Conservation (phyloP, 495 filamentous ascomycete species). For the Podospora conica region DNA sequence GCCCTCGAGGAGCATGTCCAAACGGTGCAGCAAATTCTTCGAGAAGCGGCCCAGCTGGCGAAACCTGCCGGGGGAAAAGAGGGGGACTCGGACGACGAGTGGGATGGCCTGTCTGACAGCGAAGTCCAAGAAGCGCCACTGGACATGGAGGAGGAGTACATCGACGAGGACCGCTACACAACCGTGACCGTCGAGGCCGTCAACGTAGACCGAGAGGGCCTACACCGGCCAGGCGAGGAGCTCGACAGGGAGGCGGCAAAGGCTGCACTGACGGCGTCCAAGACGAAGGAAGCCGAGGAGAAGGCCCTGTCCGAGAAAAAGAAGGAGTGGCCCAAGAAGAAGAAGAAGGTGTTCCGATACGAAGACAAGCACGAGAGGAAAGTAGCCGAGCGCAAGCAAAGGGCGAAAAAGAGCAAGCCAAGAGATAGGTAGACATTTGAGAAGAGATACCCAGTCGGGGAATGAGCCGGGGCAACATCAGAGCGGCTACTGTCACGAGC, state of each 20-base stretch:
- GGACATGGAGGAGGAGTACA: conserved; percentile 85
- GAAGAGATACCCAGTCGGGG: neutral
- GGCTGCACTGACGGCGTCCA: conserved; percentile 29
- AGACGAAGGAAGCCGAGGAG: conserved; percentile 24
- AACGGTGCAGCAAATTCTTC: conserved; percentile 59
- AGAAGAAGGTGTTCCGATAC: conserved; percentile 89
- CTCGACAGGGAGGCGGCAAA: conserved; percentile 27
- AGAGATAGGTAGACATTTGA: conserved; percentile 1
- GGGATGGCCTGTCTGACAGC: conserved; percentile 56
- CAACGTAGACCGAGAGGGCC: conserved; percentile 64
- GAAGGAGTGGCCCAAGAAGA: conserved; percentile 59
- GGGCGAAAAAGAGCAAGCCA: conserved; percentile 46
- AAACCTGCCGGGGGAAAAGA: conserved; percentile 27
- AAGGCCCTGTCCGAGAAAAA: conserved; percentile 39
- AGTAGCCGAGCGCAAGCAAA: conserved; percentile 59
- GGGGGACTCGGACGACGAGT: conserved; percentile 46
- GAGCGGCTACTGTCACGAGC: neutral
- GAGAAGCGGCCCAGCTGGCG: conserved; percentile 47
- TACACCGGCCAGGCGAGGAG: conserved; percentile 48
- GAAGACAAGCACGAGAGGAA: conserved; percentile 75
- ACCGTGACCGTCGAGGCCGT: conserved; percentile 93
- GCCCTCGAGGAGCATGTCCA: conserved; percentile 74
- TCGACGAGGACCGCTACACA: conserved; percentile 92
- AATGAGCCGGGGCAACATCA: neutral
- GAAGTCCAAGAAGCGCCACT: conserved; percentile 44